Conservation (phyloP, 495 filamentous ascomycete genomes). For the Penicillium taxi region DNA sequence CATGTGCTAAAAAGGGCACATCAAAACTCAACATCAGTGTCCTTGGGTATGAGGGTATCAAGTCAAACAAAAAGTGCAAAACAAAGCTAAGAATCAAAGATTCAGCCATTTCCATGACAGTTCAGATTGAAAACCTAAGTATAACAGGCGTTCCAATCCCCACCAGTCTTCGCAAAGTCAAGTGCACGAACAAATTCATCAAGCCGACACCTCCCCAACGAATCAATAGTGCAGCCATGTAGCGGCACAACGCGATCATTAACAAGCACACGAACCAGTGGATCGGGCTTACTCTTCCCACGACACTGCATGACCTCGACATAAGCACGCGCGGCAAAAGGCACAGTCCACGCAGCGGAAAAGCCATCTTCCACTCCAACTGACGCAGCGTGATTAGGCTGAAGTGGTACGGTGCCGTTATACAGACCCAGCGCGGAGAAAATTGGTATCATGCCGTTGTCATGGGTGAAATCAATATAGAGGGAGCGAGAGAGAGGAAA, state of each 20-base stretch:
- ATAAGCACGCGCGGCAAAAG: conserved; percentile 69
- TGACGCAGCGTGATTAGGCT: conserved; percentile 39
- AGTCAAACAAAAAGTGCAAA: no score
- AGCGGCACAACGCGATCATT: conserved; percentile 74
- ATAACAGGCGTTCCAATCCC: conserved; percentile 67
- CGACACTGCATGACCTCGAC: conserved; percentile 76
- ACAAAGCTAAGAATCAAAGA: no score
- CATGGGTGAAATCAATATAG: conserved; percentile 84
- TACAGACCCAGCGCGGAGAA: conserved; percentile 69
- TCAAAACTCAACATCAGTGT: no score
- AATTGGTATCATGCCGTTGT: conserved; percentile 71
- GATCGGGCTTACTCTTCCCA: conserved; percentile 32
- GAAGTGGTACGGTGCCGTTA: conserved; percentile 46
- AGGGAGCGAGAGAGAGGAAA: conserved; percentile 60
- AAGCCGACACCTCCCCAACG: conserved; percentile 57
- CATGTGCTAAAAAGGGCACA: no score
- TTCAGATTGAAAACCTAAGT: conserved; percentile 5
- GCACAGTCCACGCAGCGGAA: conserved; percentile 65
- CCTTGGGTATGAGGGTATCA: no score
- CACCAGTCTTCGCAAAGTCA: conserved; percentile 59
- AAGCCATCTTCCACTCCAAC: conserved; percentile 46
- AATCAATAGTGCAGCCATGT: conserved; percentile 58
- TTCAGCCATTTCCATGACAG: no score
- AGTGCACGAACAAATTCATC: conserved; percentile 60
- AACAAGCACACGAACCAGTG: conserved; percentile 66